Evolutionary conservation across 176 grass and related monocot genomes (phyloP), one percentile per base, ranked within the genome.

Genomic region (barley (Hordeum vulgare)): DNA sequence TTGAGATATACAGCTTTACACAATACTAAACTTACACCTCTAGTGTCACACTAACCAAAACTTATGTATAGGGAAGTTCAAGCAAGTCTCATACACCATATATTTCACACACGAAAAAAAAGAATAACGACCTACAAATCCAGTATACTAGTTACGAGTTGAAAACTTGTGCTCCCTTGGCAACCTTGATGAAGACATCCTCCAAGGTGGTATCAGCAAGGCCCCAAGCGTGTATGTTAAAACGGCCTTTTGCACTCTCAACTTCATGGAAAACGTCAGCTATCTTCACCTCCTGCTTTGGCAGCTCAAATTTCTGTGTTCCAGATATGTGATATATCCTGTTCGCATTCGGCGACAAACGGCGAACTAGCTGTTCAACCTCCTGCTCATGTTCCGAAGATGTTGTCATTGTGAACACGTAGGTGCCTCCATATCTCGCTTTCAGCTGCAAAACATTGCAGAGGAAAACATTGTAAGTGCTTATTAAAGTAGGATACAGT

Each of bases 281-380:
- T 63, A 89, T 86, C 41, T 80, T 89, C 61, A 86, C 57, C 49
- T 92, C 90, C 75, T 89, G 66, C 80, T 86, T 92, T 65, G 90
- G 84, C 34, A 92, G 71, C 73, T 89, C 86, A 40, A 89, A 89
- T 82, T 89, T 92, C n/a, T 92, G 90, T 36, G 86, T 91, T 61
- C 90, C 86, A 40, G 86, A 88, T 73, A 91, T 64, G 20, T 91
- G 90, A 74, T 91, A 91, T 79, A 91, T 82, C 71, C 74, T 82
- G 66, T 78, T 92, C 3, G 80, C 90, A 69, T 71, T 89, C 0
- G 86, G 80, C 1, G 86, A 92, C 27, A 92, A 35, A 24, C 34
- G 66, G 47, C 15, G 59, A 83, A 92, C 90, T 25, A 86, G 64
- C 25, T 83, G 75, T 70, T 86, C 69, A 44, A 92, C 79, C 56